Percentiles rank a stretch among this genome's conserved stretches.
Evolutionary conservation across 2,329 filamentous ascomycete genomes (phyloP).

Genomic region (Talaromyces sp.): DNA sequence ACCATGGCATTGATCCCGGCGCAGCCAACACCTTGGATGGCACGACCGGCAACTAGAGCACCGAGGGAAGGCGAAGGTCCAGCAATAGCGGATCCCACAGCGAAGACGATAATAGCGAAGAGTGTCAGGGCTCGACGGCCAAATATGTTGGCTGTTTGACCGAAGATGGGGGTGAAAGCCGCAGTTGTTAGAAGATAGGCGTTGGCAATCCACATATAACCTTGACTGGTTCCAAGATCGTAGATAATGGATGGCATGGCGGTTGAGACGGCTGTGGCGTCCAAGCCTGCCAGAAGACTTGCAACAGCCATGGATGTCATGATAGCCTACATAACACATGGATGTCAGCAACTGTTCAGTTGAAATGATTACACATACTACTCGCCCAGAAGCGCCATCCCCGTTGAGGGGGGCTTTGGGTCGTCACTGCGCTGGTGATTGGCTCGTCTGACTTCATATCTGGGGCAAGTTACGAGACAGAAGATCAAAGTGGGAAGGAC

Average conservation of each 20-base stretch:
- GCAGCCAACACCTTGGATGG: conserved; percentile 51
- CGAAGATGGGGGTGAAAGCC: conserved; percentile 2
- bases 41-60: conserved; percentile 53
- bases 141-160: conserved; percentile 16
- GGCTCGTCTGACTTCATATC: neutral
- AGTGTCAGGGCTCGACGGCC: conserved; percentile 17
- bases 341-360: too few relatives aligned
- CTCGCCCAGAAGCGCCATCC: conserved; percentile 8
- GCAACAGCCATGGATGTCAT: conserved; percentile 9
- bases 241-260: neutral
- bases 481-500: neutral
- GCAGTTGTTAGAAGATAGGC: neutral
- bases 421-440: neutral
- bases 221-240: neutral
- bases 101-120: conserved; percentile 8
- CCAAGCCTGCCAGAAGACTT: conserved; percentile 18
- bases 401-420: neutral
- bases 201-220: neutral
- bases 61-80: conserved; percentile 14
- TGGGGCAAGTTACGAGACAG: neutral
- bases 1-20: conserved; percentile 44
- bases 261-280: conserved; percentile 35
- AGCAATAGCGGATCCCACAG: conserved; percentile 16
- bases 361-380: too few relatives aligned
- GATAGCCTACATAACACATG: neutral